Evolutionary conservation across 2,329 filamentous ascomycete species (phyloP), one percentile per base, ranked within the genome.

Genomic region (Thielaviopsis punctulata): DNA sequence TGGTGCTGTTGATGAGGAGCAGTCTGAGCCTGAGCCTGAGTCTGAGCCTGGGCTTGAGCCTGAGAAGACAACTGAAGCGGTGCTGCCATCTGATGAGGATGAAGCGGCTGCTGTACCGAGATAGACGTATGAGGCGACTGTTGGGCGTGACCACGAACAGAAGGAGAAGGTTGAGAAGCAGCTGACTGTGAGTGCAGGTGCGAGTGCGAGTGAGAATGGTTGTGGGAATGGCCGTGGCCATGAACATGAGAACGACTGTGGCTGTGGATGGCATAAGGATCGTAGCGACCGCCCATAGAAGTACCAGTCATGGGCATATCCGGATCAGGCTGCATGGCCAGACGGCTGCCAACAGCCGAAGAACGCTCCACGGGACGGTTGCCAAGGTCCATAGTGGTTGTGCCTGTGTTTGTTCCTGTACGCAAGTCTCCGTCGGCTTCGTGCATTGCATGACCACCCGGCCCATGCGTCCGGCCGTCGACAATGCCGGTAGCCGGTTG

Each of bases 251-350:
- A 7, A 12, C 30, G 30, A 36, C 30, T 36, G 30, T 36, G 30
- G 12, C 30, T 15, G 13, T 36, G 30, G 2, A 36, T 36, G 13
- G 25, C 41, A n/a, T 51, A 51, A 9, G 44, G 49, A 21, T 45
- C 27, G 43, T 45, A 46, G 3, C 49, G 41, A 22, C 43, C 21
- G n/a, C 22, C 30, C 30, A 36, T 25, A 21, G 49, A 51, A 18
- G 43, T 15, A 5, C 51, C 52, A 48, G 49, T 49, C 24, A 36
- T 36, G 30, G 30, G 30, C 2, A 15, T 36, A 15, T 36, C 30
- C 4, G 30, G 3, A n/a, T 54, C 52, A 27, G 46, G 44, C 39
- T 52, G 51, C 52, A 54, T 54, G 33, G 25, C 36, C 45, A 54
- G 43, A 39, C 48, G 52, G 49, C 22, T 46, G 27, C 44, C 27